phyloP scores from a whole-genome alignment of 1,284 basidiomycete genomes.

The Thelephora terrestris region DNA sequence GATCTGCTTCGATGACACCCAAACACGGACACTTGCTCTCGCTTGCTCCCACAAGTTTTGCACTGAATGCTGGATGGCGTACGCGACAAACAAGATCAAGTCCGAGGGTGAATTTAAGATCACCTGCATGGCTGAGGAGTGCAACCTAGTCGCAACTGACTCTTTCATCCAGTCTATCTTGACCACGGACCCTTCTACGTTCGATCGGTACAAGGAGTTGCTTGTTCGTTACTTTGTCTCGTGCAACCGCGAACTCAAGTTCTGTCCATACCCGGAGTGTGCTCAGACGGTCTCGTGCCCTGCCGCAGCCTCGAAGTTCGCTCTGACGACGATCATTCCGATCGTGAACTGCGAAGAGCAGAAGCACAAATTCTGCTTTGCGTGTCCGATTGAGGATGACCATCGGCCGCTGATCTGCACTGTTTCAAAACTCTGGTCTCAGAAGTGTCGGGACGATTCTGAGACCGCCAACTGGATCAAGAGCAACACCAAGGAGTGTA shows the following conservation, averaged over 20 bases:
- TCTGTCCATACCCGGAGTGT: constrained; percentile 84
- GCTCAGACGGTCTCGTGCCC: constrained; percentile 87
- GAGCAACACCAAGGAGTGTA: constrained; percentile 98
- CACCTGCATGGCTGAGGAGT: constrained; percentile 91
- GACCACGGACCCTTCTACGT: constrained; percentile 25
- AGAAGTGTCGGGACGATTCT: constrained; percentile 95
- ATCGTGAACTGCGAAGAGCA: constrained; percentile 75
- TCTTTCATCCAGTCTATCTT: constrained; percentile 42
- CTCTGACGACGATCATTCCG: constrained; percentile 77
- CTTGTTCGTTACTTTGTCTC: constrained; percentile 87
- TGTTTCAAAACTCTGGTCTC: constrained; percentile 89
- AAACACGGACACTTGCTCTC: constrained; percentile 52
- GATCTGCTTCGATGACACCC: constrained; percentile 81
- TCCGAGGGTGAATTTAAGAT: constrained; percentile 86
- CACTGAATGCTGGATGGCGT: constrained; percentile 80
- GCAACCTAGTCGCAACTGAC: constrained; percentile 68
- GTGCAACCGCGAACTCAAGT: constrained; percentile 77
- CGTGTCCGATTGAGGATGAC: constrained; percentile 76
- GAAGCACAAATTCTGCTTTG: constrained; percentile 80
- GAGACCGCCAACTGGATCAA: constrained; percentile 99
- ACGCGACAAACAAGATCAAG: constrained; percentile 78
- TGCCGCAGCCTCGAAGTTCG: constrained; percentile 58
- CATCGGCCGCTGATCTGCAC: constrained; percentile 88
- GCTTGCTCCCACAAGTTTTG: constrained; percentile 81
- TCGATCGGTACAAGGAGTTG: constrained; percentile 71